These are phyloP conservation scores for Kurtzmaniella quercitrusa DNA, from an alignment of 1,139 yeast species.

Conservation along the genomic window DNA sequence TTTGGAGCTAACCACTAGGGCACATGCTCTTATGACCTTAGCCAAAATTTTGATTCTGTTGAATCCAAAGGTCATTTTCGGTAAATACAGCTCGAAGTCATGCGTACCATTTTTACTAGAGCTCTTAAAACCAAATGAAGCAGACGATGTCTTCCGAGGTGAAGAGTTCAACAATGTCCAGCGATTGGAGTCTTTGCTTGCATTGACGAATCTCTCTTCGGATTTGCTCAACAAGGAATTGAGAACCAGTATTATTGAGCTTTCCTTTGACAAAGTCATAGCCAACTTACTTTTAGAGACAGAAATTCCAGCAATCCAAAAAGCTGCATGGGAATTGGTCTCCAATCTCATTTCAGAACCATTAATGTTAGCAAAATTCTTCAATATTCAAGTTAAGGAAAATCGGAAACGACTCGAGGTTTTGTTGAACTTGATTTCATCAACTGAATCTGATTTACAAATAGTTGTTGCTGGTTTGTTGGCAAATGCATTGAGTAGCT, in stretches of 20 bases:
- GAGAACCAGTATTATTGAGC: constrained; percentile 29
- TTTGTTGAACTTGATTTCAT: constrained; percentile 36
- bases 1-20: constrained; percentile 18
- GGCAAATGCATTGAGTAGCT: constrained; percentile 48
- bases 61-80: constrained; percentile 37
- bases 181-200: constrained; percentile 40
- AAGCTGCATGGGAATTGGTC: constrained; percentile 45
- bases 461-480: constrained; percentile 40
- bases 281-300: constrained; percentile 37
- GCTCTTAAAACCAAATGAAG: constrained; percentile 30
- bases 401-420: constrained; percentile 30
- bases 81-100: constrained; percentile 35
- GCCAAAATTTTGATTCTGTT: constrained; percentile 42
- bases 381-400: constrained; percentile 33
- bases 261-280: constrained; percentile 28
- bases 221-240: constrained; percentile 21
- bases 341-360: constrained; percentile 46
- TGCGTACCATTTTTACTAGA: constrained; percentile 48
- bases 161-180: constrained; percentile 31
- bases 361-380: constrained; percentile 43
- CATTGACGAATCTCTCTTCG: constrained; percentile 46
- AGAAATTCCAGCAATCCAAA: constrained; percentile 34
- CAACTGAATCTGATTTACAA: constrained; percentile 35
- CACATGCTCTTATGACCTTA: constrained; percentile 30
- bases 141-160: constrained; percentile 16